These are phyloP conservation scores for Limnomonas spitsbergensis DNA, from an alignment of 139 green algal species.

Conservation along the genomic window DNA sequence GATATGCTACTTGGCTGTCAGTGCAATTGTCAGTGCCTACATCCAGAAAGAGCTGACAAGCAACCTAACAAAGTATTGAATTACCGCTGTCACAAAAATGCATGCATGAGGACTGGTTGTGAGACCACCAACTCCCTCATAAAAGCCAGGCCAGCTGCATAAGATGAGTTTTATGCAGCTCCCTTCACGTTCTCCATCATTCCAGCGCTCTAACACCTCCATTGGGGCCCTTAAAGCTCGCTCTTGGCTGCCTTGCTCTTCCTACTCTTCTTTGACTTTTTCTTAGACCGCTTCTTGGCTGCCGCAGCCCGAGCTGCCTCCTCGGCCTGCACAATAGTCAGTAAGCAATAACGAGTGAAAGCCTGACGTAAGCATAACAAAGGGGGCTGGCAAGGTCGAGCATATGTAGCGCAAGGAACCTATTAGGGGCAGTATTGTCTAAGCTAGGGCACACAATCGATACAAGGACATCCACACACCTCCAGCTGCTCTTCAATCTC, in stretches of 20 bases:
- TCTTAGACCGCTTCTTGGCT: constrained; percentile 19
- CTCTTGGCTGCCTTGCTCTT: constrained; percentile 6
- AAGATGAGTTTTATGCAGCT: no score
- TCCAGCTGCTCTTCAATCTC: constrained; percentile 33
- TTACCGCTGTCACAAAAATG: background rate
- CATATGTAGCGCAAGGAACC: background rate
- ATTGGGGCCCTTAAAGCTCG: constrained; percentile 12
- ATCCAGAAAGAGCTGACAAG: background rate
- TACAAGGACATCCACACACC: constrained; percentile 10
- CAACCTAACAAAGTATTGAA: background rate
- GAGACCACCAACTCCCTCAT: background rate
- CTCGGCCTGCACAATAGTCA: constrained; percentile 19
- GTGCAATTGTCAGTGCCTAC: no score
- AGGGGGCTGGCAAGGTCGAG: background rate
- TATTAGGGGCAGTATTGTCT: background rate
- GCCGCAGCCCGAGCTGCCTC: constrained; percentile 23
- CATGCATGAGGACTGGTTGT: background rate
- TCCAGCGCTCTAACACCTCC: background rate
- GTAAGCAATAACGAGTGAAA: background rate
- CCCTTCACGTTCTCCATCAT: no score
- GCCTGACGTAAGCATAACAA: background rate
- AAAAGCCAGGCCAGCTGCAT: background rate
- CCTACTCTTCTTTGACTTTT: constrained; percentile 24
- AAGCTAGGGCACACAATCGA: background rate
- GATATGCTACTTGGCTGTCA: no score